phyloP scores from a whole-genome alignment of 106 monocot species.

The Cymbidium sinense region DNA sequence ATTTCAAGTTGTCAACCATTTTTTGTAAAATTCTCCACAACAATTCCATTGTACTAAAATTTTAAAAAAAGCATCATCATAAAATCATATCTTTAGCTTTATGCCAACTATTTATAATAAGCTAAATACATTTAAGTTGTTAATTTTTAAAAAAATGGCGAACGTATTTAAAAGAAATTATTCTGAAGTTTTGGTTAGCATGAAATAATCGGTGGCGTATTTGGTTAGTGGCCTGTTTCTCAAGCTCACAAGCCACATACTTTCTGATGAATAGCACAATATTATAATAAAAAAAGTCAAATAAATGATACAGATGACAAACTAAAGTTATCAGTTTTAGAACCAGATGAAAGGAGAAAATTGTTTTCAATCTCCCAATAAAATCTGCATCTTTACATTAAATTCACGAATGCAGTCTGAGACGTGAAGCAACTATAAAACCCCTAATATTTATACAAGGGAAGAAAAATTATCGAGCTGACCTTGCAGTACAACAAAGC shows the following conservation, averaged over 20 bases:
- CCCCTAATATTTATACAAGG: not conserved
- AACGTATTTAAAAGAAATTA: not conserved
- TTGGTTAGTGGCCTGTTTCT: no score
- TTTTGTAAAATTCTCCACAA: no score
- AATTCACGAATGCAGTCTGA: no score
- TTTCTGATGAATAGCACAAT: no score
- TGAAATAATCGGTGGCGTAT: no score
- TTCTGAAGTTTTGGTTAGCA: no score
- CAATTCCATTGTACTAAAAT: no score
- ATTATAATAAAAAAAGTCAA: not conserved
- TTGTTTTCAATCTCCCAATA: not conserved
- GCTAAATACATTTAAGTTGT: not conserved
- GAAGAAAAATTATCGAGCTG: not conserved
- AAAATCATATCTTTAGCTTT: not conserved
- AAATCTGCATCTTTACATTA: not conserved
- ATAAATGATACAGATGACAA: not conserved
- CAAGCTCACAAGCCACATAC: no score
- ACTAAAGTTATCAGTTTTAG: not conserved
- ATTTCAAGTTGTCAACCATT: no score
- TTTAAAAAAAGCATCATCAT: not conserved
- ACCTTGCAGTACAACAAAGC: slow-evolving; percentile 3
- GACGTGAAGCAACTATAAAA: no score
- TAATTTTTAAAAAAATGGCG: not conserved
- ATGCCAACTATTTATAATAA: not conserved
- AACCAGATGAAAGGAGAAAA: not conserved